Conservation (phyloP, 2,329 filamentous ascomycete genomes). For the Colletotrichum limetticola region DNA sequence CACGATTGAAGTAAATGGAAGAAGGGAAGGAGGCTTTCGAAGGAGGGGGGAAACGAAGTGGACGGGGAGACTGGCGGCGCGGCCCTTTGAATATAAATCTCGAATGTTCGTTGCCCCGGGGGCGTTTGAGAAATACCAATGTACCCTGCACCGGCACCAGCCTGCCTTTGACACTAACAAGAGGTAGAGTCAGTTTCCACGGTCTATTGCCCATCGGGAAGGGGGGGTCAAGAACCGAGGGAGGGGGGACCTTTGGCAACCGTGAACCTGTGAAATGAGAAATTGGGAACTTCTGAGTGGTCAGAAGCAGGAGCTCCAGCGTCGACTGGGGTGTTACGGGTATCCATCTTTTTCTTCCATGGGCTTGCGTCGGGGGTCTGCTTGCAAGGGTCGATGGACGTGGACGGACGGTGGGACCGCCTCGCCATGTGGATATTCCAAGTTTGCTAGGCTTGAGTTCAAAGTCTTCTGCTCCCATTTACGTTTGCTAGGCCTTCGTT, state of each 20-base stretch:
- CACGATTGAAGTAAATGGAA: neutral
- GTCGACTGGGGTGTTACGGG: conserved; percentile 5
- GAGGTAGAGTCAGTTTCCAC: conserved; percentile 1
- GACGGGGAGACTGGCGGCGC: neutral
- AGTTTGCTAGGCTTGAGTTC: neutral
- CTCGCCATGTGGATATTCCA: conserved; percentile 7
- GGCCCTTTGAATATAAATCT: conserved; percentile 10
- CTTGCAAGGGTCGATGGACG: conserved; percentile 11
- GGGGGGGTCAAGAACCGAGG: neutral
- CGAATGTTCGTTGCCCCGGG: conserved; percentile 25
- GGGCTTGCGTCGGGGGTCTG: neutral
- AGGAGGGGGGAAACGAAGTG: neutral
- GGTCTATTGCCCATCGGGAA: conserved; percentile 6
- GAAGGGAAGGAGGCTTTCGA: neutral
- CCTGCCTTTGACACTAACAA: neutral
- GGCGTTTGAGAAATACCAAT: conserved; percentile 30
- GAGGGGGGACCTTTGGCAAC: neutral
- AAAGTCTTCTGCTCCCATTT: conserved; percentile 6
- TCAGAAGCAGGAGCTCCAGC: conserved; percentile 23
- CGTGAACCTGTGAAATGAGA: conserved; percentile 23
- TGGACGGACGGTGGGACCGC: neutral
- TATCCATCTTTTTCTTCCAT: conserved; percentile 18
- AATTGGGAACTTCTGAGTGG: conserved; percentile 31
- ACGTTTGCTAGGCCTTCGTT: conserved; percentile 8
- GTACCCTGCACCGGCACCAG: conserved; percentile 2